A percentile compares a stretch with the other conserved stretches of the same genome.
Conservation (phyloP, 768 basidiomycete species). For the Baorangia bicolor region DNA sequence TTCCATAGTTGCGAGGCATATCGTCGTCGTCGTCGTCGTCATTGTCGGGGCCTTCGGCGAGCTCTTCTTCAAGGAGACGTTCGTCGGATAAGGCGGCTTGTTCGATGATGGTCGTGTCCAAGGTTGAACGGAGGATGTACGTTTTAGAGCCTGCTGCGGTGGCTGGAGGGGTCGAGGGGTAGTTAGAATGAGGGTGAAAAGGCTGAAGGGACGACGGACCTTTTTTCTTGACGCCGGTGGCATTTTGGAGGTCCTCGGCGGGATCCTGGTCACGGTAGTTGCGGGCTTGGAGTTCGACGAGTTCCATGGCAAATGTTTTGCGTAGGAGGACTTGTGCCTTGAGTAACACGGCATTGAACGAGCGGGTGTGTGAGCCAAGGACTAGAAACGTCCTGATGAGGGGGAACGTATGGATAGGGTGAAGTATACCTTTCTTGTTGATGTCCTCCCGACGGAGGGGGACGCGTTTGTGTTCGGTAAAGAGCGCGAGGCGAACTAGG, state of each 20-base stretch:
- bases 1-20: conserved; percentile 56
- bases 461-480: conserved; percentile 68
- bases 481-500: conserved; percentile 79
- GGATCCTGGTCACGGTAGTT: conserved; percentile 40
- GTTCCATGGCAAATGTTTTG: conserved; percentile 77
- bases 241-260: conserved; percentile 46
- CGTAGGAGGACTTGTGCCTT: conserved; percentile 64
- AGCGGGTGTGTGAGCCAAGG: conserved; percentile 46
- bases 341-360: conserved; percentile 64
- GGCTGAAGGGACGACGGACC: conserved; percentile 35
- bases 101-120: conserved; percentile 63
- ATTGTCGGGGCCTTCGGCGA: conserved; percentile 46
- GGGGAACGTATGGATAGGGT: neutral
- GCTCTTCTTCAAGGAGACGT: conserved; percentile 45
- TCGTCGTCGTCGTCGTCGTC: conserved; percentile 51
- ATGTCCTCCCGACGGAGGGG: conserved; percentile 81
- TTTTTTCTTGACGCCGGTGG: conserved; percentile 66
- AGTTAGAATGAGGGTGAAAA: neutral
- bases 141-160: conserved; percentile 65
- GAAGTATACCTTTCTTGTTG: conserved; percentile 66
- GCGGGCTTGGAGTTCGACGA: conserved; percentile 72
- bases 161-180: conserved; percentile 25
- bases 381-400: conserved; percentile 32
- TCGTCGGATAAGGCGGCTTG: conserved; percentile 52
- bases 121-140: conserved; percentile 78